A percentile compares a stretch with the other conserved stretches of the same genome.
Conservation (phyloP, 352 stramenopile species). For the Phytopythium chamaehyphon region DNA sequence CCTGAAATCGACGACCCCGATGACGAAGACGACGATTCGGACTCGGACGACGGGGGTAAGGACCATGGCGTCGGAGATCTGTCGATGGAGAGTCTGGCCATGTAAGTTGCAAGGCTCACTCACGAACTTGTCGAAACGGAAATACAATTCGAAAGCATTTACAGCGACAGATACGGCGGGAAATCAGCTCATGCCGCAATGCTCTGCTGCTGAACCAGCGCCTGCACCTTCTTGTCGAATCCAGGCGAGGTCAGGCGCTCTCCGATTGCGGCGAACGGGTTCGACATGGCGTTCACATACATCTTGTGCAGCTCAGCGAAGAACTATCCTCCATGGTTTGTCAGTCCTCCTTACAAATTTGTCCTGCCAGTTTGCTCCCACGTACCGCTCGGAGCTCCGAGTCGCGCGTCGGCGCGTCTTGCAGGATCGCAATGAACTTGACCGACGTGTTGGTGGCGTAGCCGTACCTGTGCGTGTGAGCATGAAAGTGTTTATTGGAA, state of each 20-base stretch:
- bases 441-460: conserved; percentile 87
- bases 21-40: conserved; percentile 43
- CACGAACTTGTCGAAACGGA: not conserved
- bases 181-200: conserved; percentile 1
- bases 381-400: conserved; percentile 72
- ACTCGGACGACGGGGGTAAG: conserved; percentile 33
- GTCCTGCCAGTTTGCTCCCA: too few relatives aligned
- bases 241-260: conserved; percentile 75
- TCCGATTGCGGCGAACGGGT: conserved; percentile 77
- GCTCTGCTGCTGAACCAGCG: conserved; percentile 76
- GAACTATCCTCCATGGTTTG: conserved; percentile 58
- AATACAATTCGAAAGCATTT: too few relatives aligned
- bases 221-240: conserved; percentile 79
- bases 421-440: conserved; percentile 79
- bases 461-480: conserved; percentile 29
- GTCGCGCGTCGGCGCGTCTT: conserved; percentile 70
- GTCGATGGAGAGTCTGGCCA: conserved; percentile 53
- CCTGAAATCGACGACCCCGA: conserved; percentile 95
- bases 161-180: not conserved
- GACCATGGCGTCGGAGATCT: conserved; percentile 58
- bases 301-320: conserved; percentile 80
- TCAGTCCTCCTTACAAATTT: too few relatives aligned
- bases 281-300: conserved; percentile 86
- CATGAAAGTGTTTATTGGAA: too few relatives aligned
- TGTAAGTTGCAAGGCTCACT: conserved; percentile 25